These are phyloP conservation scores for Mucor irregularis DNA, from an alignment of 371 early-diverging fungal genomes.

Conservation along the genomic window DNA sequence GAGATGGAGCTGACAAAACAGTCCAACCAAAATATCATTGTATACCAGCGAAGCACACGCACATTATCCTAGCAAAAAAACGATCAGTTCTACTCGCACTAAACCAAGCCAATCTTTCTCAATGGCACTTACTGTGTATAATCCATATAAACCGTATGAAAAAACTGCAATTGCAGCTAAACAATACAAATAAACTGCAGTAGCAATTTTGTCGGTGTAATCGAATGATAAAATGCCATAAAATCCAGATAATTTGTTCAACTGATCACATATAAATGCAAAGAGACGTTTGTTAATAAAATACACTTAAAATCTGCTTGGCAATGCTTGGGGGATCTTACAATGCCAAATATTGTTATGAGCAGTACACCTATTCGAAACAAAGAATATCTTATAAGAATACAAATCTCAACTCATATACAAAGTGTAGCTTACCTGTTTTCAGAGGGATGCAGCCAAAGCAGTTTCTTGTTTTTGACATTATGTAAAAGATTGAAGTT, in stretches of 20 bases:
- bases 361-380: conserved; percentile 30
- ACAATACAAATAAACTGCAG: conserved; percentile 34
- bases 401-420: too few species aligned
- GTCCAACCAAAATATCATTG: conserved; percentile 48
- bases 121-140: conserved; percentile 29
- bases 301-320: too few species aligned
- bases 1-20: conserved; percentile 34
- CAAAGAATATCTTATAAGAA: too few species aligned
- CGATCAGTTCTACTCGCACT: background rate
- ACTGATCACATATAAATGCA: conserved; percentile 9
- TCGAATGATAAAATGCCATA: conserved; percentile 44
- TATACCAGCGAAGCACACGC: conserved; percentile 35
- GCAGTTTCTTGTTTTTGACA: too few species aligned
- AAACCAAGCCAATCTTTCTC: background rate
- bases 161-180: conserved; percentile 29
- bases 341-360: conserved; percentile 47
- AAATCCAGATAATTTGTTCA: conserved; percentile 48
- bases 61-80: conserved; percentile 18
- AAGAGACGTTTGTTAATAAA: too few species aligned
- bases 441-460: too few species aligned
- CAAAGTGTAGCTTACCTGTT: too few species aligned
- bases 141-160: conserved; percentile 39
- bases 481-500: too few species aligned
- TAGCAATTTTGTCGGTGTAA: conserved; percentile 28
- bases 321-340: conserved; percentile 12